Percentiles rank a stretch among this genome's conserved stretches.
phyloP scores from a whole-genome alignment of 768 basidiomycete species.

The Boletus eberwhitei region DNA sequence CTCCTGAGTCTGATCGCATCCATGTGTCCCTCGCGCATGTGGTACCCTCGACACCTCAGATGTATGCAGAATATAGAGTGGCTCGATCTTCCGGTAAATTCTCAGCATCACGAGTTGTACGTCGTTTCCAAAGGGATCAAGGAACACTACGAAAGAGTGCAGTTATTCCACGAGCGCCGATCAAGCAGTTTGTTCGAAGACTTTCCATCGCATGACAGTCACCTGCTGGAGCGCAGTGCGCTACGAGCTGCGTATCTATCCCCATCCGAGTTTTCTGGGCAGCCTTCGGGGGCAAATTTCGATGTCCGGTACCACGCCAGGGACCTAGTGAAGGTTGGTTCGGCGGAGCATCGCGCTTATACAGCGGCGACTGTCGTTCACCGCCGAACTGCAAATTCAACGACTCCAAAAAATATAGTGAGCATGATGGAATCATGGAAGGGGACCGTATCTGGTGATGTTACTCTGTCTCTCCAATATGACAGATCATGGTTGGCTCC shows the following conservation, averaged over 20 bases:
- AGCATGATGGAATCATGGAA: conserved; percentile 9
- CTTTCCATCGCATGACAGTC: conserved; percentile 5
- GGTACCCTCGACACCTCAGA: conserved; percentile 33
- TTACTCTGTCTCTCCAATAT: conserved; percentile 20
- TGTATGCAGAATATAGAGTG: conserved; percentile 41
- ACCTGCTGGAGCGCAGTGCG: conserved; percentile 20
- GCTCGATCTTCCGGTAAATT: conserved; percentile 8
- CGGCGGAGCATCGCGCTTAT: conserved; percentile 17
- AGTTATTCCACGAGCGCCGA: conserved; percentile 4
- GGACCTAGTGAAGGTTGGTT: neutral
- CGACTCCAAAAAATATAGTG: neutral
- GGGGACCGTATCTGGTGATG: neutral
- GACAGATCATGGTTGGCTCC: conserved; percentile 27
- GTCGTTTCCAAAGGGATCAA: conserved; percentile 28
- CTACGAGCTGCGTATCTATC: conserved; percentile 12
- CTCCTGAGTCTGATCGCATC: conserved; percentile 33
- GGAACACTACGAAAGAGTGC: conserved; percentile 18
- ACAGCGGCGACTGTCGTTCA: conserved; percentile 9
- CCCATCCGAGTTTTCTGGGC: conserved; percentile 8
- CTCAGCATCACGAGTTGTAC: conserved; percentile 34
- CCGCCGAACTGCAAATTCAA: neutral
- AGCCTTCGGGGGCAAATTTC: neutral
- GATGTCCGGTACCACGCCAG: conserved; percentile 13
- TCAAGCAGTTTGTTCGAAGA: neutral
- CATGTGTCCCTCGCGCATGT: conserved; percentile 25